phyloP scores from a whole-genome alignment of 257 asterid genomes.

The Ilex aquifolium region DNA sequence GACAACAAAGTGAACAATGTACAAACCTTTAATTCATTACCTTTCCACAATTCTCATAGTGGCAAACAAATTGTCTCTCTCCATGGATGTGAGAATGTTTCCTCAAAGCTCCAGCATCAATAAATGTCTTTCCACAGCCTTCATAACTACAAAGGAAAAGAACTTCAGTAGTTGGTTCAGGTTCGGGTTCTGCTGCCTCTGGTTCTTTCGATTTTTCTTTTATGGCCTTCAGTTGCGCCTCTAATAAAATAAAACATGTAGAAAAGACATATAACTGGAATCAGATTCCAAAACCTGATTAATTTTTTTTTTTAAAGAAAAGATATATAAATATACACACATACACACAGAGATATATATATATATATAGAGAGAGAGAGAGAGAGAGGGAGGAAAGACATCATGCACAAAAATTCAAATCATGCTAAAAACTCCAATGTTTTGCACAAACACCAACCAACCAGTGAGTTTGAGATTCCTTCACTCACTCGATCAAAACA shows the following conservation, averaged over 20 bases:
- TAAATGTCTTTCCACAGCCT: constrained; percentile 97
- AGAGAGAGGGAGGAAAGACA: neutral
- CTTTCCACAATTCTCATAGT: constrained; percentile 82
- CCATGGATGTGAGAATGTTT: constrained; percentile 98
- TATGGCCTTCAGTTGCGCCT: constrained; percentile 55
- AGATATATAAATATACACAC: too few relatives aligned
- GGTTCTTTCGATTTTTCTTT: constrained; percentile 65
- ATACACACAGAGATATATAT: neutral
- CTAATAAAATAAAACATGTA: constrained; percentile 36
- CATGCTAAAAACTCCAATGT: too few relatives aligned
- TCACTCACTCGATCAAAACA: too few relatives aligned
- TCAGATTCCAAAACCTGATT: too few relatives aligned
- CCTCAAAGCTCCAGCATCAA: constrained; percentile 95
- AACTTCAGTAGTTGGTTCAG: constrained; percentile 95
- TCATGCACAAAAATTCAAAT: too few relatives aligned
- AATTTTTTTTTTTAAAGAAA: too few relatives aligned
- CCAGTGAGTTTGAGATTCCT: too few relatives aligned
- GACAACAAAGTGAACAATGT: neutral
- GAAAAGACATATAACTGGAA: constrained; percentile 1
- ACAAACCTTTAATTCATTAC: constrained; percentile 14
- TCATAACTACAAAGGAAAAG: constrained; percentile 95
- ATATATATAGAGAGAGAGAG: too few relatives aligned
- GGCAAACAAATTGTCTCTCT: constrained; percentile 93
- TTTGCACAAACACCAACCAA: neutral
- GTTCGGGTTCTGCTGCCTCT: constrained; percentile 35